A percentile compares a stretch with the other conserved stretches of the same genome.
phyloP scores from a whole-genome alignment of 139 green algal species.

The Chlamydomonas asymmetrica region DNA sequence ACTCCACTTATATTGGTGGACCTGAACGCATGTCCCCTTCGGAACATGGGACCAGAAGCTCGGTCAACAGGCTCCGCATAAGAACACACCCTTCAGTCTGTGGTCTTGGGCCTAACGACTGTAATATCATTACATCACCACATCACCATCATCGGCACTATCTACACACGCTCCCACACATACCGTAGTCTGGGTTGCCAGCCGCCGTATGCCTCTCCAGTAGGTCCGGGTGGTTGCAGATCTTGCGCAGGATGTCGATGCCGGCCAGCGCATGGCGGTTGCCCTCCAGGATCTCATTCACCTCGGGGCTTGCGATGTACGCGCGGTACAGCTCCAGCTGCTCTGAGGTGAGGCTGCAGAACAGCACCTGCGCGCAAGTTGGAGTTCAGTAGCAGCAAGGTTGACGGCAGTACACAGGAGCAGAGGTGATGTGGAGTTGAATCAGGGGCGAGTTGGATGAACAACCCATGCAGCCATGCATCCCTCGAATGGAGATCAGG shows the following conservation, averaged over 20 bases:
- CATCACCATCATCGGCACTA: too few relatives aligned
- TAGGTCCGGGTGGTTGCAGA: constrained; percentile 99
- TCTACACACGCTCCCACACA: too few relatives aligned
- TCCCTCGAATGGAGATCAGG: neutral
- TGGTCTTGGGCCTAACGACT: too few relatives aligned
- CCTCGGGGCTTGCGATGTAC: constrained; percentile 75
- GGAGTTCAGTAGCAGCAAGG: neutral
- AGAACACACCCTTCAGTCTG: too few relatives aligned
- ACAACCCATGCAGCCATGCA: too few relatives aligned
- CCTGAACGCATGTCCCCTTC: too few relatives aligned
- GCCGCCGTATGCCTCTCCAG: constrained; percentile 72
- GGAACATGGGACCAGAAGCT: too few relatives aligned
- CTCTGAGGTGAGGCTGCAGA: constrained; percentile 83
- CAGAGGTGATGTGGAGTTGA: too few relatives aligned
- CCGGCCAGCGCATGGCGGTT: constrained; percentile 71
- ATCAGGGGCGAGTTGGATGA: too few relatives aligned
- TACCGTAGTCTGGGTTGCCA: constrained; percentile 54
- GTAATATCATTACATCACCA: too few relatives aligned
- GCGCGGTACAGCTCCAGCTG: constrained; percentile 89
- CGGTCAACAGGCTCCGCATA: too few relatives aligned
- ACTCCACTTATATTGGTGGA: too few relatives aligned
- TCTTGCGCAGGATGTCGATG: constrained; percentile 97
- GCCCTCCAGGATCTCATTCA: constrained; percentile 57
- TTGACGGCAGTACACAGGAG: neutral
- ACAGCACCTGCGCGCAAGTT: constrained; percentile 78